Evolutionary conservation across 2,329 filamentous ascomycete genomes (phyloP).

Genomic region (Emmonsiellopsis sp.): DNA sequence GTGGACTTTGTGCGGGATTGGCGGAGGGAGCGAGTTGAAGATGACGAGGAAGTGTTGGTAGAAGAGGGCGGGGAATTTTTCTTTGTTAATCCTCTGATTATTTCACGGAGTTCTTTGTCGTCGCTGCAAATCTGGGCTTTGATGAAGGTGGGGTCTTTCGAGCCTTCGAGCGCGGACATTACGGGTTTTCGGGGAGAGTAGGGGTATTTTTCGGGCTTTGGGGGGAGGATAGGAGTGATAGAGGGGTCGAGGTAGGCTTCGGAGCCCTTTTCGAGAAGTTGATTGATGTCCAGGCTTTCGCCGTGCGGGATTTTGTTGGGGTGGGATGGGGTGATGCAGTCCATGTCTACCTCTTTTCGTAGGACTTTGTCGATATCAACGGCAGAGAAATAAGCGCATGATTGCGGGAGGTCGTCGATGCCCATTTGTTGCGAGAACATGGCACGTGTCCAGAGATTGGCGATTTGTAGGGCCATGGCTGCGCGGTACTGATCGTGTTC

Average conservation of each 20-base stretch:
- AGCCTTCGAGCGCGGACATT: conserved; percentile 60
- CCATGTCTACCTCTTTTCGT: conserved; percentile 97
- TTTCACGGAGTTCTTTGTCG: conserved; percentile 63
- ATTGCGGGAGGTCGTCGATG: conserved; percentile 87
- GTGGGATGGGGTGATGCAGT: conserved; percentile 88
- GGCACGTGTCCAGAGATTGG: conserved; percentile 91
- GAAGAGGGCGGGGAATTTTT: conserved; percentile 13
- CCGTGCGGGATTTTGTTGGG: conserved; percentile 67
- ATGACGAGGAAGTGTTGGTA: conserved; percentile 7
- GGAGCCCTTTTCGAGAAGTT: conserved; percentile 65
- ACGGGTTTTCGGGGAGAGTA: conserved; percentile 68
- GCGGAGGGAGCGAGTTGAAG: conserved; percentile 7
- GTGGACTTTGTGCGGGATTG: conserved; percentile 16
- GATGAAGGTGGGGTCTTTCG: conserved; percentile 54
- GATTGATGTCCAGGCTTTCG: conserved; percentile 72
- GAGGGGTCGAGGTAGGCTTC: conserved; percentile 59
- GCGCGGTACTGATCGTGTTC: conserved; percentile 77
- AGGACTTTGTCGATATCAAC: conserved; percentile 91
- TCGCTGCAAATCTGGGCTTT: conserved; percentile 72
- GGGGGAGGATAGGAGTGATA: conserved; percentile 49
- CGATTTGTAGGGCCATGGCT: conserved; percentile 85
- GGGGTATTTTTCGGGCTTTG: conserved; percentile 50
- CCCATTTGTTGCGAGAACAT: conserved; percentile 98
- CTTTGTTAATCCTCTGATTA: conserved; percentile 54
- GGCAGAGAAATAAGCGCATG: conserved; percentile 90